These are phyloP conservation scores for Pulveroboletus sp. DNA, from an alignment of 768 basidiomycete genomes.

Conservation along the genomic window DNA sequence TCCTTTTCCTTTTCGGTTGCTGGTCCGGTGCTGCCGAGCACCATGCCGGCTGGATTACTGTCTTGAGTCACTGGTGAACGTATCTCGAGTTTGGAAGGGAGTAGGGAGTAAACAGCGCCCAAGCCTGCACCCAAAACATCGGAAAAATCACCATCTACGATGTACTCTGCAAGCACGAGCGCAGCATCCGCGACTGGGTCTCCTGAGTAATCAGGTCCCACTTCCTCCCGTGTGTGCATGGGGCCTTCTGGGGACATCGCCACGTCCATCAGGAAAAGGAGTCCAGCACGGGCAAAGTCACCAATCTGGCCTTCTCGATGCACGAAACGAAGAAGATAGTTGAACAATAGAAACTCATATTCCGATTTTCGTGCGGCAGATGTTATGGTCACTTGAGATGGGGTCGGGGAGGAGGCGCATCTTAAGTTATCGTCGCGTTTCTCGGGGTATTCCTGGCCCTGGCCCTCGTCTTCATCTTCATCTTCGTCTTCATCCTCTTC, in stretches of 20 bases:
- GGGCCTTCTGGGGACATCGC: constrained; percentile 82
- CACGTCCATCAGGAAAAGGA: constrained; percentile 93
- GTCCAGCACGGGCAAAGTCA: constrained; percentile 87
- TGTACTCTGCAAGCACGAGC: constrained; percentile 86
- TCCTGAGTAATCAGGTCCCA: constrained; percentile 15
- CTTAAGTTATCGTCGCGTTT: constrained; percentile 8
- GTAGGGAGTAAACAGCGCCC: constrained; percentile 87
- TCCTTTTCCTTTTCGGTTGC: constrained; percentile 58
- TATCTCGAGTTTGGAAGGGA: constrained; percentile 85
- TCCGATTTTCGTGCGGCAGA: constrained; percentile 69
- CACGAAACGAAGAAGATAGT: constrained; percentile 91
- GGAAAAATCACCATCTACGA: constrained; percentile 97
- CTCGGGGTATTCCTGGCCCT: constrained; percentile 19
- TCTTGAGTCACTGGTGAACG: constrained; percentile 42
- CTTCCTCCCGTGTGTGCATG: constrained; percentile 38
- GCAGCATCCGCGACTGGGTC: constrained; percentile 86
- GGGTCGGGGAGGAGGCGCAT: constrained; percentile 53
- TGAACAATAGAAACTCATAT: constrained; percentile 94
- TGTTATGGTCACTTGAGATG: constrained; percentile 57
- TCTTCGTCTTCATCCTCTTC: constrained; percentile 70
- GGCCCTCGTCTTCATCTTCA: constrained; percentile 49
- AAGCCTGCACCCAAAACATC: constrained; percentile 93
- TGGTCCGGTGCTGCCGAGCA: constrained; percentile 62
- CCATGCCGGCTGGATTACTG: constrained; percentile 54
- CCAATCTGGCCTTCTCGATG: constrained; percentile 94